Evolutionary conservation across 768 basidiomycete species (phyloP).

Genomic region (Pisolithus sp.): DNA sequence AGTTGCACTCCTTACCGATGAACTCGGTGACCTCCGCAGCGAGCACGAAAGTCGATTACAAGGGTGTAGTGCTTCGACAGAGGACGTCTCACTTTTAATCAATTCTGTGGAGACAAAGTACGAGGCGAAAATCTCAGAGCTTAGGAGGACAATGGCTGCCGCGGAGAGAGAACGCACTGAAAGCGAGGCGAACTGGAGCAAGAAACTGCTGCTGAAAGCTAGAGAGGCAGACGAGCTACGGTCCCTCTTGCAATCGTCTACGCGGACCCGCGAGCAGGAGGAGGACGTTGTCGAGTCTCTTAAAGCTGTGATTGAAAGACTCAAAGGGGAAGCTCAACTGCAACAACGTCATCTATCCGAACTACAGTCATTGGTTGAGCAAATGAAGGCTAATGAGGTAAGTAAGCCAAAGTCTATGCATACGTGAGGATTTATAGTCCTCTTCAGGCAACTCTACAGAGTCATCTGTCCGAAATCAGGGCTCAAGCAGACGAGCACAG

Average conservation of each 20-base stretch:
- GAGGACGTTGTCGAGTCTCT: slow-evolving; percentile 45
- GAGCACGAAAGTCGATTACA: slow-evolving; percentile 44
- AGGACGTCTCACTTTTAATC: slow-evolving; percentile 68
- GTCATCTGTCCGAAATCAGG: slow-evolving; percentile 43
- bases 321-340: slow-evolving; percentile 41
- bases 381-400: slow-evolving; percentile 60
- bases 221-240: slow-evolving; percentile 73
- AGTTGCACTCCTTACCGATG: slow-evolving; percentile 62
- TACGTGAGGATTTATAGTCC: slow-evolving; percentile 1
- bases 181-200: slow-evolving; percentile 84
- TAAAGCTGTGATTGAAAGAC: slow-evolving; percentile 47
- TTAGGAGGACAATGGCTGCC: slow-evolving; percentile 53
- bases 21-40: slow-evolving; percentile 56
- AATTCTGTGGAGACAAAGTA: slow-evolving; percentile 71
- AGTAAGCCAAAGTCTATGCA: slow-evolving; percentile 6
- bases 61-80: slow-evolving; percentile 41
- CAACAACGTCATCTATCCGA: slow-evolving; percentile 52
- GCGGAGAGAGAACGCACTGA: slow-evolving; percentile 84
- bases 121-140: slow-evolving; percentile 67
- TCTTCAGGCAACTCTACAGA: slow-evolving; percentile 39
- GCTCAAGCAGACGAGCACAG: slow-evolving; percentile 50
- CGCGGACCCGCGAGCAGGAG: slow-evolving; percentile 54
- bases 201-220: slow-evolving; percentile 71
- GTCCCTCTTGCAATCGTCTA: slow-evolving; percentile 47
- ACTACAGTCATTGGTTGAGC: slow-evolving; percentile 42